A percentile compares a stretch with the other conserved stretches of the same genome.
These are phyloP conservation scores for Vitis rupestris DNA, from an alignment of 164 flowering plant genomes.

Conservation along the genomic window DNA sequence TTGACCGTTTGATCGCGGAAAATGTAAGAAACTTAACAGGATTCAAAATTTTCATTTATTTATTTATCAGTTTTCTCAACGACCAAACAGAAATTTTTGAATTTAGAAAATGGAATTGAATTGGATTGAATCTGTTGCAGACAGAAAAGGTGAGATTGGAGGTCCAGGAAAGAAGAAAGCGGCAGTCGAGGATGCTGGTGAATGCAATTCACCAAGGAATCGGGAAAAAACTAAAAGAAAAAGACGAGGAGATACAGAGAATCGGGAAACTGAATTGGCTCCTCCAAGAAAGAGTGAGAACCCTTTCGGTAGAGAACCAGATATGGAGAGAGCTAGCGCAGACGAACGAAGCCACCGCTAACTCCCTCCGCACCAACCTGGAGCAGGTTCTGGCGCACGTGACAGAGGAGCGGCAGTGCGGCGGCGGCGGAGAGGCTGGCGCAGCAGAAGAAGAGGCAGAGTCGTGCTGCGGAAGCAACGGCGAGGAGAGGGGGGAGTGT, in stretches of 20 bases:
- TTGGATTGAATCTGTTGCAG: constrained; percentile 19
- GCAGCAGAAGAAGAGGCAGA: constrained; percentile 32
- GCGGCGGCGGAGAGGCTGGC: background rate
- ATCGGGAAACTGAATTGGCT: constrained; percentile 41
- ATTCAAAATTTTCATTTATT: background rate
- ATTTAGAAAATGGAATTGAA: background rate
- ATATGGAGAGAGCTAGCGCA: constrained; percentile 53
- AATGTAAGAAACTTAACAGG: constrained; percentile 28
- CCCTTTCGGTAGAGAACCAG: constrained; percentile 44
- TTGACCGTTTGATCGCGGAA: constrained; percentile 38
- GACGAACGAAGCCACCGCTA: constrained; percentile 51
- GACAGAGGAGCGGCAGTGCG: constrained; percentile 13
- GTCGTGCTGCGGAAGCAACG: constrained; percentile 47
- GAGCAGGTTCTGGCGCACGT: constrained; percentile 40
- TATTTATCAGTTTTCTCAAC: background rate
- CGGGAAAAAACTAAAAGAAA: constrained; percentile 33
- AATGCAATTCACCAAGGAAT: constrained; percentile 27
- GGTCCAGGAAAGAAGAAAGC: constrained; percentile 32
- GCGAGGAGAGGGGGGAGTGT: constrained; percentile 9
- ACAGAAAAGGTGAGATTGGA: constrained; percentile 41
- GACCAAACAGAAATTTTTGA: background rate
- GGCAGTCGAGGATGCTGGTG: constrained; percentile 27
- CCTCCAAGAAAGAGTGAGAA: constrained; percentile 42
- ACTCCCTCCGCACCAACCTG: constrained; percentile 37
- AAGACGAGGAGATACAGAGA: constrained; percentile 45